These are phyloP conservation scores for Sophora flavescens DNA, from an alignment of 306 rosid species.

Conservation along the genomic window DNA sequence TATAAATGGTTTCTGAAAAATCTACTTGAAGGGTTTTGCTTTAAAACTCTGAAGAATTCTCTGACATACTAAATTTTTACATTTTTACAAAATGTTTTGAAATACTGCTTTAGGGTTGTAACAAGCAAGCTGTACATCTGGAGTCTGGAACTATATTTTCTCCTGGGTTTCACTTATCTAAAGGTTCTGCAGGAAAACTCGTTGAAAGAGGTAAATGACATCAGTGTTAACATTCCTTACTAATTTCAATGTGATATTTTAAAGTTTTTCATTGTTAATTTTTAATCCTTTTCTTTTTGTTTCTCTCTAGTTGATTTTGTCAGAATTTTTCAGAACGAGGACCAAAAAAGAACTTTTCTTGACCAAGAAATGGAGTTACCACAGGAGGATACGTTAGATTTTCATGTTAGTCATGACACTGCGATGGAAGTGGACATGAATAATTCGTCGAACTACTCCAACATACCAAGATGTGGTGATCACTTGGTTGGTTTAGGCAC, in stretches of 20 bases:
- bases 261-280: constrained; percentile 7
- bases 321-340: constrained; percentile 72
- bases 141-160: constrained; percentile 86
- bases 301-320: constrained; percentile 73
- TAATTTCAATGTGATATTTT: constrained; percentile 42
- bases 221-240: not conserved
- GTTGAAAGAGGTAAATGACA: constrained; percentile 74
- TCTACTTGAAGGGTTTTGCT: constrained; percentile 34
- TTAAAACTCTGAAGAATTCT: not conserved
- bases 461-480: constrained; percentile 23
- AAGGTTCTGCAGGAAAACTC: constrained; percentile 66
- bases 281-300: constrained; percentile 47
- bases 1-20: constrained; percentile 27
- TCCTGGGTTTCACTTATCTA: constrained; percentile 80
- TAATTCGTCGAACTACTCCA: constrained; percentile 38
- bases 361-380: constrained; percentile 52
- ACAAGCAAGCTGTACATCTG: constrained; percentile 54
- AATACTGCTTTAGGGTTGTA: constrained; percentile 61
- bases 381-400: constrained; percentile 51
- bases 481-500: constrained; percentile 47
- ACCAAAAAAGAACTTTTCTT: constrained; percentile 52
- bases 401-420: constrained; percentile 54
- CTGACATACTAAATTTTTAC: not conserved
- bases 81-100: not conserved
- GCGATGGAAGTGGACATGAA: constrained; percentile 54